Evolutionary conservation across 495 filamentous ascomycete species (phyloP).

Genomic region (Talaromyces nanjingensis): DNA sequence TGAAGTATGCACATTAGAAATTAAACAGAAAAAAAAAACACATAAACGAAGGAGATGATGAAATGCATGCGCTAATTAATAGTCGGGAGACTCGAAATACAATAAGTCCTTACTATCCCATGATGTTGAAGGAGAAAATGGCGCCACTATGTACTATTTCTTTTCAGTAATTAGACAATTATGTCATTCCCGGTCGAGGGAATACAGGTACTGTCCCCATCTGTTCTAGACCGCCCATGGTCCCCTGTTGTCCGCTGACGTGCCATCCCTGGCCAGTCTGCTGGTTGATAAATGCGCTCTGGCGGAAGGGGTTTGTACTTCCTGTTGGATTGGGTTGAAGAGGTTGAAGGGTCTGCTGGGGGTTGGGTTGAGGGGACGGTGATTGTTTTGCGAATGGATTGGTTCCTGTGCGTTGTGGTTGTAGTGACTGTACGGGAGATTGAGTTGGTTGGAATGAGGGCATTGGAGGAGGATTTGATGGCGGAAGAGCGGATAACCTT

Average conservation of each 20-base stretch:
- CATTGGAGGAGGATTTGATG: conserved; percentile 24
- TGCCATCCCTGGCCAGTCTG: conserved; percentile 85
- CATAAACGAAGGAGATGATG: neutral
- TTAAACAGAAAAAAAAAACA: neutral
- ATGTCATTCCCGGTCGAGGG: conserved; percentile 58
- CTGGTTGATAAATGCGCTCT: conserved; percentile 64
- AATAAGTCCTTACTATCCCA: neutral
- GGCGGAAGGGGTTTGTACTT: conserved; percentile 12
- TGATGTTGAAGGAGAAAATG: neutral
- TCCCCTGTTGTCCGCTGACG: conserved; percentile 56
- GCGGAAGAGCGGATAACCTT: conserved; percentile 34
- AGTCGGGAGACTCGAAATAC: neutral
- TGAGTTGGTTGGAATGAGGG: conserved; percentile 35
- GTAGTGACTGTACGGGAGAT: conserved; percentile 18
- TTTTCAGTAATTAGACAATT: neutral
- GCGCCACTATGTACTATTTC: conserved; percentile 1
- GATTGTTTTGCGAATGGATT: conserved; percentile 47
- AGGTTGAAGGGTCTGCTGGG: conserved; percentile 28
- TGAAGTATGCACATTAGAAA: neutral
- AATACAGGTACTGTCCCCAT: conserved; percentile 79
- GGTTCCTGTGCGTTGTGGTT: conserved; percentile 40
- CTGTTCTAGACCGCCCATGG: conserved; percentile 78
- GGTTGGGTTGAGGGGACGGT: conserved; percentile 21
- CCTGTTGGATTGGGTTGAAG: conserved; percentile 66
- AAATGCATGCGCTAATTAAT: neutral